Conservation (phyloP, 306 rosid species). For the Abrus pulchellus region DNA sequence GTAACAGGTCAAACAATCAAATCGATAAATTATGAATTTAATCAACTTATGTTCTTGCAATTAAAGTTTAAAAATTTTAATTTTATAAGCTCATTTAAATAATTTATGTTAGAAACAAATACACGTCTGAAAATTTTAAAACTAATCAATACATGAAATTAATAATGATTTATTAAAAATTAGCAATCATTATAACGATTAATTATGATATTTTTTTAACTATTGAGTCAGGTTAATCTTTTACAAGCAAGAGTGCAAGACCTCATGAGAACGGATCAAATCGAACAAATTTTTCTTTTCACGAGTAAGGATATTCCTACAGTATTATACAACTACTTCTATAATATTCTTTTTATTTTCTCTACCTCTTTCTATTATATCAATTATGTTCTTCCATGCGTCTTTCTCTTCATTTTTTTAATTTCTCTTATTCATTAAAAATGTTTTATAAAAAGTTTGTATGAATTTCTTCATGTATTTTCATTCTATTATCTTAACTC, state of each 20-base stretch:
- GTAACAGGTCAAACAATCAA: neutral
- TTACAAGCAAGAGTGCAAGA: neutral
- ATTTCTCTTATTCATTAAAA: too few species aligned
- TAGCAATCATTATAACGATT: neutral
- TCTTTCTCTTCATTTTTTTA: too few species aligned
- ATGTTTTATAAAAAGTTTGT: too few species aligned
- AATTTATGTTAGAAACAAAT: neutral
- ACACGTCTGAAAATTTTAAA: neutral
- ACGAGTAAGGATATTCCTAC: too few species aligned
- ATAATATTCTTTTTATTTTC: too few species aligned
- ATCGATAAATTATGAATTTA: too few species aligned
- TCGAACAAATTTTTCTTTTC: neutral
- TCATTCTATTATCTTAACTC: neutral
- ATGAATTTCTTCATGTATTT: too few species aligned
- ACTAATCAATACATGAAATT: neutral
- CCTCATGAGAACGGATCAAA: neutral
- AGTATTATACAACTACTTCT: too few species aligned
- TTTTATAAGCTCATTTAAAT: neutral
- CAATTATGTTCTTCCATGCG: too few species aligned
- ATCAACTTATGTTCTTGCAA: neutral
- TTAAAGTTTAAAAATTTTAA: neutral
- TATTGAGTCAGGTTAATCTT: neutral
- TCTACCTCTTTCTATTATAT: too few species aligned
- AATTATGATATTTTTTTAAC: neutral
- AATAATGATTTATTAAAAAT: neutral